Evolutionary conservation across 805 yeast genomes (phyloP), one percentile per base, ranked within the genome.

Genomic region (Starmera pachycereana): DNA sequence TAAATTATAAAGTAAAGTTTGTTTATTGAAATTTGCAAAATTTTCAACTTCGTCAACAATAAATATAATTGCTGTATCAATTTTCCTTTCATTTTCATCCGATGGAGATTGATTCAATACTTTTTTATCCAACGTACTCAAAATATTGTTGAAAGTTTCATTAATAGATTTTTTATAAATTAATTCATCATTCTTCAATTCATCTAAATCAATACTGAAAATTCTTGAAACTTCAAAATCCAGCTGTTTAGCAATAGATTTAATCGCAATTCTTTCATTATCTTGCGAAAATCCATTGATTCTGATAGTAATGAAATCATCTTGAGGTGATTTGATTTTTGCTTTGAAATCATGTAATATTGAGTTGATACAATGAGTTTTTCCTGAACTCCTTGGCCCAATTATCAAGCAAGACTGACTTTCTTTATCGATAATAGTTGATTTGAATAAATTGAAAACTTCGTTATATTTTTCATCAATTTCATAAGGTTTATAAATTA

Each of bases 11-110:
- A 92, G 61, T 38, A 92, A 64, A 0, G 95, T 83, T 57, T 92
- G 98, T 46, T 85, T 79, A 12, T 72, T 68, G 41, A 74, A 78
- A 11, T 66, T 64, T 0, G 95, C 80, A 61, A 81, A 92, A 32
- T 69, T 66, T 40, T 92, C 97, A 42, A 90, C 74, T 51, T 89
- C 95, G 42, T 92, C 97, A 41, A 92, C 74, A 3, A 87, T 61
- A 50, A 92, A 80, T 0, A 92, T 62, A 4, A 92, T 72, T 0
- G 95, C 75, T 19, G 78, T 65, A 32, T 62, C 51, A 44, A 43
- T 27, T 49, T 41, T 41, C 47, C 46, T 13, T 44, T 43, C 47
- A 14, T 50, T 45, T n/a, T 53, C 44, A 36, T 60, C 63, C 3
- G 27, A 22, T 12, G 53, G 49, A 19, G 48, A 43, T 9, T 47